These are phyloP conservation scores for Acacia pycnantha DNA, from an alignment of 331 rosid genomes.

Conservation along the genomic window DNA sequence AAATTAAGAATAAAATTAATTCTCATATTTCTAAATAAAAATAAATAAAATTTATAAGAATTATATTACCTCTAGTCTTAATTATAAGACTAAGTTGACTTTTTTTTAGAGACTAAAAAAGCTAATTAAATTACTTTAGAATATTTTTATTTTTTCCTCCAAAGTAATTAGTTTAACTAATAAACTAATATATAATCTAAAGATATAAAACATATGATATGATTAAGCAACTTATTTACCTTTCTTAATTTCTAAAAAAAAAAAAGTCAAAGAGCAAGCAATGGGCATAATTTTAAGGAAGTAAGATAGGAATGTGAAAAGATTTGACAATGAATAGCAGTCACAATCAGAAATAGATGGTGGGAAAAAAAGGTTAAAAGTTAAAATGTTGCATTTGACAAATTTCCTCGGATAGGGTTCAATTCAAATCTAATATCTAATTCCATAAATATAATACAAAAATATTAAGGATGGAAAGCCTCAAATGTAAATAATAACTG, in stretches of 20 bases:
- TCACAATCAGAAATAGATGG: not conserved
- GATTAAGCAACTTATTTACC: too few relatives aligned
- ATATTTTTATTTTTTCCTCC: too few relatives aligned
- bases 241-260: too few relatives aligned
- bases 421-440: not conserved
- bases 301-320: not conserved
- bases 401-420: not conserved
- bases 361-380: not conserved
- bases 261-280: too few relatives aligned
- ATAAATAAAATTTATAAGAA: not conserved
- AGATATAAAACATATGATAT: too few relatives aligned
- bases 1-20: too few relatives aligned
- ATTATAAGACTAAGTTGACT: too few relatives aligned
- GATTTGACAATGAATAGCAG: not conserved
- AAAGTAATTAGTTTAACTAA: too few relatives aligned
- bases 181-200: too few relatives aligned
- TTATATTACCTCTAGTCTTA: not conserved
- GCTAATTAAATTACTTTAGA: too few relatives aligned
- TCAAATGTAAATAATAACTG: conserved; percentile 8
- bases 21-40: too few relatives aligned
- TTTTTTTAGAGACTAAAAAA: too few relatives aligned
- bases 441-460: conserved; percentile 23
- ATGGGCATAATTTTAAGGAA: not conserved
- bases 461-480: conserved; percentile 22
- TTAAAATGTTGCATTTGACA: not conserved